These are phyloP conservation scores for Pseudogymnoascus sp. DNA, from an alignment of 2,329 filamentous ascomycete genomes.

Conservation along the genomic window DNA sequence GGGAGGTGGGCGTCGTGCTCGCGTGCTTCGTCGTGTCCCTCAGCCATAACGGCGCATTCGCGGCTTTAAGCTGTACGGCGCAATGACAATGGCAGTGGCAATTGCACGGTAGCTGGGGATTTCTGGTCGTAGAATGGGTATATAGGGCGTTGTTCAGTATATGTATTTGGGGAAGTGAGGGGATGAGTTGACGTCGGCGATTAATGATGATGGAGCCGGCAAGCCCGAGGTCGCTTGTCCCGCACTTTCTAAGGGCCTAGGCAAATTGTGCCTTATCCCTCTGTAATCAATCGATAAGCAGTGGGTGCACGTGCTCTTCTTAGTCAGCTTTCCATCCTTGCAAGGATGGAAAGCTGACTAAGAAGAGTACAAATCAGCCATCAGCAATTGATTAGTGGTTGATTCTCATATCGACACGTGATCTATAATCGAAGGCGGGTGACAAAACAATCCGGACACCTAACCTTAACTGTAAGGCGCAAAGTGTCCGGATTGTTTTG, in stretches of 20 bases:
- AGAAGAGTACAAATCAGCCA: background rate
- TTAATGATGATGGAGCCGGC: slow-evolving; percentile 4
- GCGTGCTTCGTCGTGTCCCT: slow-evolving; percentile 17
- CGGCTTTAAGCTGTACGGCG: background rate
- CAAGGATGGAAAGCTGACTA: background rate
- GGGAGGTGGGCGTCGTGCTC: slow-evolving; percentile 25
- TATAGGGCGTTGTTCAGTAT: background rate
- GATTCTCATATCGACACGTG: background rate
- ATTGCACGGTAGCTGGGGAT: background rate
- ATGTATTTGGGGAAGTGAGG: slow-evolving; percentile 5
- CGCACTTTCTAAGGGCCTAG: slow-evolving; percentile 9
- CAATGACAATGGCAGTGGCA: background rate
- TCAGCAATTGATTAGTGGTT: background rate
- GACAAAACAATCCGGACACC: too few relatives aligned
- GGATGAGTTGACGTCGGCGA: slow-evolving; percentile 4
- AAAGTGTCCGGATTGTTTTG: too few relatives aligned
- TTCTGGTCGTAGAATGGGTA: background rate
- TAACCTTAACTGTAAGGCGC: too few relatives aligned
- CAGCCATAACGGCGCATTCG: slow-evolving; percentile 12
- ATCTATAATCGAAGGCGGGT: too few relatives aligned
- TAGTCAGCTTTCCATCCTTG: too few relatives aligned
- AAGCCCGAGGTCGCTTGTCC: slow-evolving; percentile 11
- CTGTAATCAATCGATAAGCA: slow-evolving; percentile 9
- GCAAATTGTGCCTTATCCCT: slow-evolving; percentile 1
- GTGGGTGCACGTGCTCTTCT: background rate